These are phyloP conservation scores for Trichoderma koningii DNA, from an alignment of 2,329 filamentous ascomycete species.

Conservation along the genomic window DNA sequence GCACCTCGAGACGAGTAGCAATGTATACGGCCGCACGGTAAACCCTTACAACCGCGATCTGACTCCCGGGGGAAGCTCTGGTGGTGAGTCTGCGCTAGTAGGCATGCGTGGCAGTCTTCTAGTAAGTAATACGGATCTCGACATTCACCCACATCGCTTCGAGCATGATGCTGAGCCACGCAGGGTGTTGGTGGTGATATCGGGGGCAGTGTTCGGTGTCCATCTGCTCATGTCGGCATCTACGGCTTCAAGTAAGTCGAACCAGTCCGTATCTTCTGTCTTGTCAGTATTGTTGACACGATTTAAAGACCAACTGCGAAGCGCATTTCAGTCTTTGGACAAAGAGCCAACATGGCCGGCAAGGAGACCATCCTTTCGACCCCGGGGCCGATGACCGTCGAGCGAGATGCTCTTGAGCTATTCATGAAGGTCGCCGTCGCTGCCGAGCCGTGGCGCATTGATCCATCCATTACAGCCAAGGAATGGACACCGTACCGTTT, in stretches of 20 bases:
- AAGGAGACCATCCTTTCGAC: conserved; percentile 42
- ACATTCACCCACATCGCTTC: too few species aligned
- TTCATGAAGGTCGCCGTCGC: conserved; percentile 41
- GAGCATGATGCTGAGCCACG: background rate
- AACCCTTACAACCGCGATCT: conserved; percentile 64
- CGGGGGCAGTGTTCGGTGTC: conserved; percentile 45
- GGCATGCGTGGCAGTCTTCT: conserved; percentile 46
- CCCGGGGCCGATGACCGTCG: conserved; percentile 40
- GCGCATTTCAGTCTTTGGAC: conserved; percentile 36
- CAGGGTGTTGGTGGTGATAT: conserved; percentile 46
- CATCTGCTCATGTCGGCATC: conserved; percentile 37
- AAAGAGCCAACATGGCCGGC: conserved; percentile 37
- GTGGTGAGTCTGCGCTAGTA: conserved; percentile 53
- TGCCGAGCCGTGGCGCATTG: conserved; percentile 40
- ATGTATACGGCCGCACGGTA: conserved; percentile 62
- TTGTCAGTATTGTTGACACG: background rate
- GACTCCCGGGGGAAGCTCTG: conserved; percentile 65
- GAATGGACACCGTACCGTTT: conserved; percentile 42
- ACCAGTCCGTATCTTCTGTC: too few species aligned
- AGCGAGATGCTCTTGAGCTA: conserved; percentile 41
- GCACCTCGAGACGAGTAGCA: conserved; percentile 62
- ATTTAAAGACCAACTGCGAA: conserved; percentile 33
- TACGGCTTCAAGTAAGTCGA: conserved; percentile 22
- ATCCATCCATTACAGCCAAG: conserved; percentile 39
- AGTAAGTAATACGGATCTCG: conserved; percentile 33